phyloP scores from a whole-genome alignment of 441 rosid genomes.

The Hura crepitans region DNA sequence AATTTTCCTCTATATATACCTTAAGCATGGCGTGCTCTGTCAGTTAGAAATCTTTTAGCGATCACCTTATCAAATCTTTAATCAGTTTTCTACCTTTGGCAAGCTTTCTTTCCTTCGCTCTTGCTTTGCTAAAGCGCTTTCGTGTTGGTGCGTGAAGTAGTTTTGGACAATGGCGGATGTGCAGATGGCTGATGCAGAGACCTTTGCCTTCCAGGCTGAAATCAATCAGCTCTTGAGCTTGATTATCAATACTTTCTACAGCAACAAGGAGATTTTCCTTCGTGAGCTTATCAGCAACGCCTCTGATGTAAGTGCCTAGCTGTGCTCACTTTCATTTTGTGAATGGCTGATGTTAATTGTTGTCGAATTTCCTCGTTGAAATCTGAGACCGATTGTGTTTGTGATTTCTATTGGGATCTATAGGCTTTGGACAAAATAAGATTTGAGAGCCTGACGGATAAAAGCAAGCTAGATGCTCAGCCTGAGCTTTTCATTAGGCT shows the following conservation, averaged over 20 bases:
- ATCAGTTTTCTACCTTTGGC: not conserved
- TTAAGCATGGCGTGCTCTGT: rapidly evolving
- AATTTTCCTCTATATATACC: conserved; percentile 22
- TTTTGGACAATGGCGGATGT: conserved; percentile 35
- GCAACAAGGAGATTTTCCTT: conserved; percentile 88
- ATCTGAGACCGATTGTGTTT: rapidly evolving
- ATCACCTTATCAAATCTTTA: not conserved
- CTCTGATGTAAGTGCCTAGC: conserved; percentile 53
- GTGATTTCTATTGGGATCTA: not conserved
- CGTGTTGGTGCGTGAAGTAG: not conserved
- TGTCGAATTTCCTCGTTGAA: not conserved
- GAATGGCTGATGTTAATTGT: not conserved
- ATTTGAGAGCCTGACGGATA: conserved; percentile 73
- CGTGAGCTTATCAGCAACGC: conserved; percentile 79
- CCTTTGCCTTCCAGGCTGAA: conserved; percentile 86
- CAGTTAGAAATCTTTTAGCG: not conserved
- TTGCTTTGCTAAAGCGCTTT: not conserved
- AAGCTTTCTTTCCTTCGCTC: not conserved
- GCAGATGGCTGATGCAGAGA: conserved; percentile 54
- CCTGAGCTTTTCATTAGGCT: conserved; percentile 76
- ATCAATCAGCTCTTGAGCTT: conserved; percentile 74
- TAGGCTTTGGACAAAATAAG: conserved; percentile 85
- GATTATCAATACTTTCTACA: conserved; percentile 82
- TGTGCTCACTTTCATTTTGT: not conserved
- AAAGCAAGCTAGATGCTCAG: conserved; percentile 84